Evolutionary conservation across 202 grass and related monocot species (phyloP).

Genomic region (Setaria viridis): DNA sequence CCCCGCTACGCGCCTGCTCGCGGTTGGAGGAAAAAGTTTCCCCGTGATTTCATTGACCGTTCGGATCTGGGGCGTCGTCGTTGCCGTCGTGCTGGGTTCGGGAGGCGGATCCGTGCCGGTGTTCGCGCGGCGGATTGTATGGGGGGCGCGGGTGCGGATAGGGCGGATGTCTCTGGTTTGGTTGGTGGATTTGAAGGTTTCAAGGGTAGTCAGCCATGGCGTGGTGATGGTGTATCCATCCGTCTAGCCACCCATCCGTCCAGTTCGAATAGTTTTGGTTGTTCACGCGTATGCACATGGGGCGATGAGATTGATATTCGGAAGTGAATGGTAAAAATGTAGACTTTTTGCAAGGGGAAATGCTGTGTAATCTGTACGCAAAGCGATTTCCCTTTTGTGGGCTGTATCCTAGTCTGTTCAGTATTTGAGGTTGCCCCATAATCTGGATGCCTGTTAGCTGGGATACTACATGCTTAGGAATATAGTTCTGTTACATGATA

Average conservation of each 20-base stretch:
- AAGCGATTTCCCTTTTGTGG: no score
- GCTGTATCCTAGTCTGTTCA: neutral
- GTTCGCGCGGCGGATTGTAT: neutral
- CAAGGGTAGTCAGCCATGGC: neutral
- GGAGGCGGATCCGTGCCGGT: neutral
- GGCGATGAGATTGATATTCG: neutral
- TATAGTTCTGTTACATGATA: neutral
- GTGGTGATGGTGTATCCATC: neutral
- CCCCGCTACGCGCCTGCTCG: neutral
- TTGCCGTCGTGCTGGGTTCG: neutral
- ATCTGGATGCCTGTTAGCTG: neutral
- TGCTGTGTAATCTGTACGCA: neutral
- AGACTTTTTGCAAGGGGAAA: neutral
- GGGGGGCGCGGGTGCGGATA: neutral
- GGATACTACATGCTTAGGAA: neutral
- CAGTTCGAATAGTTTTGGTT: neutral
- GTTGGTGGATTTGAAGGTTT: neutral
- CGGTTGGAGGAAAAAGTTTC: no score
- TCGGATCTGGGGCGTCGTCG: slow-evolving; percentile 31
- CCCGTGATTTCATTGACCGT: neutral
- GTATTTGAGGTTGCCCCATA: neutral
- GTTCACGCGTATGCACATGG: neutral
- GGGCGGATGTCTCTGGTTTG: neutral
- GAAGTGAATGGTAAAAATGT: neutral
- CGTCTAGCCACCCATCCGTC: neutral